These are phyloP conservation scores for Annulohypoxylon truncatum DNA, from an alignment of 2,329 filamentous ascomycete species.

Conservation along the genomic window DNA sequence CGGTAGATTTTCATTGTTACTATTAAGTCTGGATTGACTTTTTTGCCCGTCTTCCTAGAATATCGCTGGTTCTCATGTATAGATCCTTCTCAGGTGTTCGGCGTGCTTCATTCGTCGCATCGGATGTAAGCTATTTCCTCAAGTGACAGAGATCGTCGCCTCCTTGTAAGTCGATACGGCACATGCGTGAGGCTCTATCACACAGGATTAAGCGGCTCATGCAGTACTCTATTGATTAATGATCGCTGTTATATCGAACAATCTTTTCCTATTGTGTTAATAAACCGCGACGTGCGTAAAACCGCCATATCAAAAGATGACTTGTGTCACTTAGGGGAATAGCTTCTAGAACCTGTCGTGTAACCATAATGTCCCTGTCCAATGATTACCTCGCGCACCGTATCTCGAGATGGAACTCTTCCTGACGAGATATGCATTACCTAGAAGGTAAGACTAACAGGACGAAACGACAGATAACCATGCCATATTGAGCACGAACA, in stretches of 20 bases:
- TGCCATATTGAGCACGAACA: conserved; percentile 64
- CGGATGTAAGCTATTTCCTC: neutral
- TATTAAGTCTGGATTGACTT: neutral
- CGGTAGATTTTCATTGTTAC: conserved; percentile 53
- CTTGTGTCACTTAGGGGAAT: neutral
- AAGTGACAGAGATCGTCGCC: neutral
- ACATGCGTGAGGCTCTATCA: neutral
- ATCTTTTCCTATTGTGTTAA: neutral
- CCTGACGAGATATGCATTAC: conserved; percentile 60
- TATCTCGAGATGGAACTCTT: conserved; percentile 64
- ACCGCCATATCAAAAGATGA: neutral
- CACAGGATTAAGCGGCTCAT: neutral
- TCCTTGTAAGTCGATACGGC: neutral
- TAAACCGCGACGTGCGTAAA: neutral
- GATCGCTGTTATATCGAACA: neutral
- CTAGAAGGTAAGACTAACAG: conserved; percentile 63
- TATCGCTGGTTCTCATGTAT: conserved; percentile 57
- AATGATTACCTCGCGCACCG: conserved; percentile 58
- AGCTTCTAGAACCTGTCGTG: conserved; percentile 60
- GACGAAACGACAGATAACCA: conserved; percentile 59
- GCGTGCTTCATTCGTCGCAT: neutral
- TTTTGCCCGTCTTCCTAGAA: conserved; percentile 54
- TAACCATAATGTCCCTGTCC: conserved; percentile 65
- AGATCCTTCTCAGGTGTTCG: conserved; percentile 37
- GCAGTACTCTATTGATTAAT: neutral